Conservation (phyloP, 768 basidiomycete genomes). For the Lactarius quietus region DNA sequence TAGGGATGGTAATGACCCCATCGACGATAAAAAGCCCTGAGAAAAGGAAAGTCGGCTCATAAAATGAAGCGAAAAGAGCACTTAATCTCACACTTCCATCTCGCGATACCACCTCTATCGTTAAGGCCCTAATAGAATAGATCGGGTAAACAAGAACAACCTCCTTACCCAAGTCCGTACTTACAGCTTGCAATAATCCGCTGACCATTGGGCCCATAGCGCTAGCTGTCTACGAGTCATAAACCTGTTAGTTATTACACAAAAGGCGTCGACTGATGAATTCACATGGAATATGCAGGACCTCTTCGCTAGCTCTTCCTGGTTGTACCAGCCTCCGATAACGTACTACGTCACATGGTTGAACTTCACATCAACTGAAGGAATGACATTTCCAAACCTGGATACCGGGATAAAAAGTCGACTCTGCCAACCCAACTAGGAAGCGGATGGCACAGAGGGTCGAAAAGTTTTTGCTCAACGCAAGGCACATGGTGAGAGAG, state of each 20-base stretch:
- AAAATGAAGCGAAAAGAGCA: neutral
- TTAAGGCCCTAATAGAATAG: constrained; percentile 35
- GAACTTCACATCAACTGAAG: neutral
- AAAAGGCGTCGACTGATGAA: neutral
- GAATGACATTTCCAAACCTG: constrained; percentile 21
- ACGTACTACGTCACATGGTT: constrained; percentile 29
- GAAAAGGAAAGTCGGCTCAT: neutral
- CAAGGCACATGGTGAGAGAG: constrained; percentile 36
- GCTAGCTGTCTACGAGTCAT: constrained; percentile 32
- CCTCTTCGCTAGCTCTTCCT: constrained; percentile 41
- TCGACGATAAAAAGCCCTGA: constrained; percentile 45
- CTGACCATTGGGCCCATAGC: constrained; percentile 41
- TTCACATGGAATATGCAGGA: constrained; percentile 40
- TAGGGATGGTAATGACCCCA: constrained; percentile 39
- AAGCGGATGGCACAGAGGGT: constrained; percentile 36
- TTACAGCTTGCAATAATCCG: constrained; percentile 38
- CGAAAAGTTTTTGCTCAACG: constrained; percentile 34
- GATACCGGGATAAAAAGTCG: constrained; percentile 41
- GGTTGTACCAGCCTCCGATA: constrained; percentile 43
- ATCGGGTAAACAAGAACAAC: neutral
- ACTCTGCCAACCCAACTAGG: constrained; percentile 39
- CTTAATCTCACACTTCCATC: constrained; percentile 38
- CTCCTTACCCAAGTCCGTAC: neutral
- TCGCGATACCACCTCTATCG: constrained; percentile 37
- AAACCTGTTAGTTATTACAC: neutral